These are phyloP conservation scores for Pulveroboletus sp. DNA, from an alignment of 768 basidiomycete genomes.

Conservation along the genomic window DNA sequence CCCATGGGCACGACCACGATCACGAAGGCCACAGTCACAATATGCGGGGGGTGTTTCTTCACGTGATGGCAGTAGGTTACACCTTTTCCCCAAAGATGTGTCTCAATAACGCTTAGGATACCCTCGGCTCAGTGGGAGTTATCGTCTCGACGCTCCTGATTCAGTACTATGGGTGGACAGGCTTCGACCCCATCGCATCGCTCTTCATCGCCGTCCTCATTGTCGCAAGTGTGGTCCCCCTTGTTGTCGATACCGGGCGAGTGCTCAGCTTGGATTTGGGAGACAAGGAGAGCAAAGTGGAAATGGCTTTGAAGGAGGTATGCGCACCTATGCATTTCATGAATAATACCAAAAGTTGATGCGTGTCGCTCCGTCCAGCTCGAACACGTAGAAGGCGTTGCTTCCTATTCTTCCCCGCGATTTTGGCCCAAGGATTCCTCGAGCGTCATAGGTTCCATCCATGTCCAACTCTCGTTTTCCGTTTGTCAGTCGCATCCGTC, in stretches of 20 bases:
- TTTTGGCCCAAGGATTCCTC: conserved; percentile 97
- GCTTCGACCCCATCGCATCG: conserved; percentile 97
- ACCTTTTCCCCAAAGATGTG: conserved; percentile 21
- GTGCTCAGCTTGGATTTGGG: conserved; percentile 85
- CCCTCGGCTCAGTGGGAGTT: conserved; percentile 94
- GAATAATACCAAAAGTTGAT: conserved; percentile 1
- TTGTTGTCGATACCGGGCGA: conserved; percentile 90
- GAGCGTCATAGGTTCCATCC: conserved; percentile 85
- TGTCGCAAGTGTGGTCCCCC: conserved; percentile 90
- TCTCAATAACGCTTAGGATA: conserved; percentile 54
- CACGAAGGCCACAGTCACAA: conserved; percentile 94
- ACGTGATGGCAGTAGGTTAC: conserved; percentile 83
- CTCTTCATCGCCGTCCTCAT: conserved; percentile 95
- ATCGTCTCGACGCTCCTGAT: conserved; percentile 96
- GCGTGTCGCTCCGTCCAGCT: conserved; percentile 43
- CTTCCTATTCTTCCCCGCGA: conserved; percentile 72
- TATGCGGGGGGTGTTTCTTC: conserved; percentile 98
- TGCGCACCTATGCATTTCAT: conserved; percentile 14
- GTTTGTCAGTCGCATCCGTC: conserved; percentile 50
- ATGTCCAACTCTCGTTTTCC: conserved; percentile 76
- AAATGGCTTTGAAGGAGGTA: conserved; percentile 62
- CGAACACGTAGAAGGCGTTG: conserved; percentile 69
- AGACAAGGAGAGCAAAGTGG: conserved; percentile 51
- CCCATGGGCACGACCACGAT: conserved; percentile 48
- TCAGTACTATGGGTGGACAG: conserved; percentile 96